Base-by-base conservation (phyloP, 257 asterid species). In the Eustoma russellianum region DNA sequence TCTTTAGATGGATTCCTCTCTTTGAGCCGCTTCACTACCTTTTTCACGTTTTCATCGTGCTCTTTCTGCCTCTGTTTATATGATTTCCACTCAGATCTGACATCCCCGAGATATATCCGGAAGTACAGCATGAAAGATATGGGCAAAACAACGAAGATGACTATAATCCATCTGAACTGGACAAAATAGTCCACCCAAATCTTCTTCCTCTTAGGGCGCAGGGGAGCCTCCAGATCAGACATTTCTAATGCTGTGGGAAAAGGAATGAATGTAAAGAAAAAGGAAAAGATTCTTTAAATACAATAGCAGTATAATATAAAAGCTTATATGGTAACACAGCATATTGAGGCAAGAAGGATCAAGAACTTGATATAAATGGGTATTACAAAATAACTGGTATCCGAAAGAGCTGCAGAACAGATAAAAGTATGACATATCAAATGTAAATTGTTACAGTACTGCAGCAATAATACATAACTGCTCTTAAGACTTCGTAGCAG, bases 131-230 rank as follows among this genome's bases (percentile, higher is more conserved):
- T 57, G 80, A 65, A 81, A 59, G 96, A 86, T 63, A 90, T 70
- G 19, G 97, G 97, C 57, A 86, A 85, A 44, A 90, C 95, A 14
- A 90, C 71, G 50, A 86, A 86, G 77, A 90, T 81, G 48, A 90
- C 97, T 17, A 90, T 24, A 51, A 90, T 83, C 97, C 97, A 89
- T 77, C 97, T 78, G 73, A 89, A 77, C 49, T 81, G 66, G 55
- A 89, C 93, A 48, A 89, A 82, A 72, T 72, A 79, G 75, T 89
- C 97, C 71, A 89, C 92, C 85, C 77, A 74, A 18, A 64, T 38
- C 83, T 74, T 83, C 94, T 89, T 89, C 63, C 97, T 83, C 84
- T 86, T 89, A 35, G 97, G 97, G 55, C 95, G 90, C n/a, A 73
- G 60, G 3, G 95, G 95, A 53, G 88, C 90, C 86, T 83, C 93